Base-by-base conservation (phyloP, 2,329 filamentous ascomycete species). In the Blumeria hordei region DNA sequence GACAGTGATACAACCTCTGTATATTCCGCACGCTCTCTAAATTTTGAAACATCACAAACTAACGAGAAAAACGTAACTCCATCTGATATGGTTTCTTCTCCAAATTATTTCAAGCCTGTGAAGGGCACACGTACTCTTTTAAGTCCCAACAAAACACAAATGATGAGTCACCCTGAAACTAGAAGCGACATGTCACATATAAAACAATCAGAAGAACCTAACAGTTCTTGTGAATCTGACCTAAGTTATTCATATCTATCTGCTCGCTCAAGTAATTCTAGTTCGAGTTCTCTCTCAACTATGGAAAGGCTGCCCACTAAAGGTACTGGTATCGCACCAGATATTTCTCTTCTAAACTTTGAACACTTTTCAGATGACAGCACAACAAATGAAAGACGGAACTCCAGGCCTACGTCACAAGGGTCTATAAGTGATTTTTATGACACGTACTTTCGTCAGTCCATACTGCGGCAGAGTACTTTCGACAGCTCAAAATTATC, bases 381-480 rank as follows among this genome's bases (percentile, higher is more conserved):
- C 9, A 21, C 52, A 45, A 54, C 45, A 43, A 54, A 10, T 54
- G 56, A 10, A 45, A 56, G 9, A 56, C 55, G 3, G 51, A 45
- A 7, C 57, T 53, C 21, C 58, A 61, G 11, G 55, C 12, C 47
- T 28, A 28, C 21, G 5, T 57, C 55, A 36, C 58, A 60, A 37
- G 55, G 28, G 4, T 55, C 50, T 12, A 59, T 62, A 5, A 56
- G 56, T 14, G 59, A 61, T 32, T 60, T 62, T 54, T 62, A 62
- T 37, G 60, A 62, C 55, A 54, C 58, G 3, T 62, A 62, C 57
- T 62, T 61, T 52, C 33, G 60, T 10, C 60, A 60, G 41, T 54
- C 47, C 9, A 55, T 52, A 2, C 45, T 58, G 33, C 55, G 32
- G 6, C 53, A 60, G 21, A 55, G 55, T 34, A 33, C 32, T 7